Percentiles rank a stretch among this genome's conserved stretches.
These are phyloP conservation scores for Hanseniaspora osmophila DNA, from an alignment of 805 yeast genomes.

Conservation along the genomic window DNA sequence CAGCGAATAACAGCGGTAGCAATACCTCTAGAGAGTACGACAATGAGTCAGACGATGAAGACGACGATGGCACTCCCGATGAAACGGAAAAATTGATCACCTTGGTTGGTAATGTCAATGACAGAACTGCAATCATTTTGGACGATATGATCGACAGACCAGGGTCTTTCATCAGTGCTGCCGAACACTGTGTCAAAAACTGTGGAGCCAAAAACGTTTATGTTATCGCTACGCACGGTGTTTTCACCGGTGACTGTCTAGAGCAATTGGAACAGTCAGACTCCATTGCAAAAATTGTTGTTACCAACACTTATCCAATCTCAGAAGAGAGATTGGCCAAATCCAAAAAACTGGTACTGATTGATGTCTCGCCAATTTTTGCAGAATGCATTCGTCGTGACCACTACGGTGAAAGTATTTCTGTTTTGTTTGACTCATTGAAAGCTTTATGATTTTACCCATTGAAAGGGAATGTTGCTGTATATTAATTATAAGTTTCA, in stretches of 20 bases:
- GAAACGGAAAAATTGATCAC: constrained; percentile 74
- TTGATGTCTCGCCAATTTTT: constrained; percentile 87
- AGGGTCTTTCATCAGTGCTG: constrained; percentile 87
- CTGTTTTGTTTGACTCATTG: constrained; percentile 80
- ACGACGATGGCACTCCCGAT: constrained; percentile 50
- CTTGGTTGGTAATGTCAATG: constrained; percentile 88
- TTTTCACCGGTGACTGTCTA: constrained; percentile 76
- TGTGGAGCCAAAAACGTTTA: constrained; percentile 92
- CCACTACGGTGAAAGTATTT: constrained; percentile 94
- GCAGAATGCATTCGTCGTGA: constrained; percentile 98
- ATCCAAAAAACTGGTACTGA: constrained; percentile 61
- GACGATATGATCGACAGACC: constrained; percentile 98
- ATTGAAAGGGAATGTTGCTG: background rate
- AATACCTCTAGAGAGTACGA: constrained; percentile 15
- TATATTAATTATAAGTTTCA: too few relatives aligned
- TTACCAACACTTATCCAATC: constrained; percentile 92
- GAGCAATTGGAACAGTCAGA: constrained; percentile 64
- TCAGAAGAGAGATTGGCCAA: constrained; percentile 41
- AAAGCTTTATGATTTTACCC: constrained; percentile 29
- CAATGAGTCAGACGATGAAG: constrained; percentile 72
- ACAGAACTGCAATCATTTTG: constrained; percentile 79
- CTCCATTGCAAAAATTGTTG: constrained; percentile 82
- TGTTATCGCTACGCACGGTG: constrained; percentile 90
- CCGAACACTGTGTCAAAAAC: constrained; percentile 88
- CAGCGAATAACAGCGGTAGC: constrained; percentile 16